These are phyloP conservation scores for Xylogone sp. DNA, from an alignment of 2,329 filamentous ascomycete genomes.

Conservation along the genomic window DNA sequence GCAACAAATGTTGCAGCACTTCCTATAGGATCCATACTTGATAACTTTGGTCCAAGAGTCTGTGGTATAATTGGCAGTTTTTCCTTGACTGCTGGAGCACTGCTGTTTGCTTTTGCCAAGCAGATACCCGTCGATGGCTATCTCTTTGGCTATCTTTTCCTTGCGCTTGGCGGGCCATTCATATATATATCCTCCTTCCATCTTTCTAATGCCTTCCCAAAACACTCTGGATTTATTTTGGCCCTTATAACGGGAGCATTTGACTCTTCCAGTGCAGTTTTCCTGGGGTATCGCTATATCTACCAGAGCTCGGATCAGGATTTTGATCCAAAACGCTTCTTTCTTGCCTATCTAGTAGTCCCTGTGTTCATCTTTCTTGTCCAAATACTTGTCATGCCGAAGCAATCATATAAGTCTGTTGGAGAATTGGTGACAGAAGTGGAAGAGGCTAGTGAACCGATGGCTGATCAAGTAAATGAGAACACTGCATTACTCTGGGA, in stretches of 20 bases:
- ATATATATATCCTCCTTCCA: conserved; percentile 82
- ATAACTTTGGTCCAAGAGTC: conserved; percentile 74
- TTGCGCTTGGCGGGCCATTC: conserved; percentile 76
- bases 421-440: conserved; percentile 76
- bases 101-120: conserved; percentile 67
- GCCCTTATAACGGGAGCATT: conserved; percentile 79
- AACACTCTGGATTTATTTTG: conserved; percentile 72
- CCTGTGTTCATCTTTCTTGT: conserved; percentile 61
- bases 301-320: conserved; percentile 55
- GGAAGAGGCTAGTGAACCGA: conserved; percentile 45
- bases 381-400: conserved; percentile 70
- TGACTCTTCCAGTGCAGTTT: conserved; percentile 76
- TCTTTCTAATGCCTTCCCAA: conserved; percentile 78
- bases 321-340: conserved; percentile 66
- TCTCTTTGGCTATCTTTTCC: conserved; percentile 68
- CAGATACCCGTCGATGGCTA: conserved; percentile 69
- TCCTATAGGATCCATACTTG: conserved; percentile 80
- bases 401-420: conserved; percentile 76
- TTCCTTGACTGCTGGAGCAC: conserved; percentile 65
- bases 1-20: conserved; percentile 84
- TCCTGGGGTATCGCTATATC: conserved; percentile 68
- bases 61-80: conserved; percentile 69
- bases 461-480: conserved; percentile 56
- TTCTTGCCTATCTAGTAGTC: conserved; percentile 67
- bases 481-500: conserved; percentile 33